A percentile compares a stretch with the other conserved stretches of the same genome.
These are phyloP conservation scores for Aurantiochytrium sp. DNA, from an alignment of 108 stramenopile species.

Conservation along the genomic window DNA sequence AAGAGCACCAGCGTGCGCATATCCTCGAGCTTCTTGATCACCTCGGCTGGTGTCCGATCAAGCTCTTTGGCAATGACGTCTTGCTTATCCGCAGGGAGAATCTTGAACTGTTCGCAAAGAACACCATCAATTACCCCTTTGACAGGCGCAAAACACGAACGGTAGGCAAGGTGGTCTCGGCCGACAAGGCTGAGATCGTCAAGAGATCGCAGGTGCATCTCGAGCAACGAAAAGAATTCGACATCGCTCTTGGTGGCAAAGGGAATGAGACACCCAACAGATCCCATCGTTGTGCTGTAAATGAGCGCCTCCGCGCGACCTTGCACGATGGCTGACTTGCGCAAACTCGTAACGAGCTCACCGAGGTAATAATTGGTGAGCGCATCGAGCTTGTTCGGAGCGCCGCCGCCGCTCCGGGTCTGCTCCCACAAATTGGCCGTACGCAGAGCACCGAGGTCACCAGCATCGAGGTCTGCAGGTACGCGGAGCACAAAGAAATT, in stretches of 20 bases:
- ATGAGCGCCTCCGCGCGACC: constrained; percentile 78
- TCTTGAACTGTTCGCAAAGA: constrained; percentile 76
- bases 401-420: constrained; percentile 31
- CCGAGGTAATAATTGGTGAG: constrained; percentile 78
- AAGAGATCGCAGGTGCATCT: constrained; percentile 68
- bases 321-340: constrained; percentile 74
- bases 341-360: constrained; percentile 83
- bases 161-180: constrained; percentile 83
- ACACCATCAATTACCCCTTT: constrained; percentile 93
- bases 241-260: constrained; percentile 84
- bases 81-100: constrained; percentile 65
- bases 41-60: constrained; percentile 78
- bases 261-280: constrained; percentile 81
- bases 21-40: constrained; percentile 87
- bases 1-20: constrained; percentile 4
- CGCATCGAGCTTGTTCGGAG: constrained; percentile 73
- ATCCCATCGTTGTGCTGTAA: constrained; percentile 80
- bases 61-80: constrained; percentile 73
- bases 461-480: constrained; percentile 59
- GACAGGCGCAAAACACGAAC: constrained; percentile 81
- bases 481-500: constrained; percentile 82
- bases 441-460: constrained; percentile 61
- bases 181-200: constrained; percentile 48
- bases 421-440: constrained; percentile 39
- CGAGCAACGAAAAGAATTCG: constrained; percentile 84